Conservation (phyloP, 306 rosid species). For the Lathyrus sativus region DNA sequence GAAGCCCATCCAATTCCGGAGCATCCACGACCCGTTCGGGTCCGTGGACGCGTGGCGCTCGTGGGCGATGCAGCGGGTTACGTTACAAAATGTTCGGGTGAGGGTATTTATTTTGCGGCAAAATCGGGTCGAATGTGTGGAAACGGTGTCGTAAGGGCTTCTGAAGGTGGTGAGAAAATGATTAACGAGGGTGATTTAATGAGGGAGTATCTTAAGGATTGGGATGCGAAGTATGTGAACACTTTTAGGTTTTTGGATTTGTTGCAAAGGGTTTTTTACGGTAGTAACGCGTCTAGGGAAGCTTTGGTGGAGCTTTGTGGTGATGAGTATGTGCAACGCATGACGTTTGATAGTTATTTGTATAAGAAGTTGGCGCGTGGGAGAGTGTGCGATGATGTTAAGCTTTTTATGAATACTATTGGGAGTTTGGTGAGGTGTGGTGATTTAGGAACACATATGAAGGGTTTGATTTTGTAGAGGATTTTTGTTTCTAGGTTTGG, state of each 20-base stretch:
- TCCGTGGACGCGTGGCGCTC: slow-evolving; percentile 76
- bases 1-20: slow-evolving; percentile 96
- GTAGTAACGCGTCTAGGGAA: slow-evolving; percentile 70
- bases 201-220: slow-evolving; percentile 77
- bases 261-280: slow-evolving; percentile 82
- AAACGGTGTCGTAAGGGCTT: slow-evolving; percentile 65
- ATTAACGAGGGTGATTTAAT: slow-evolving; percentile 63
- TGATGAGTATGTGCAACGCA: slow-evolving; percentile 89
- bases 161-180: slow-evolving; percentile 71
- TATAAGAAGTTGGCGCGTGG: slow-evolving; percentile 74
- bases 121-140: slow-evolving; percentile 84
- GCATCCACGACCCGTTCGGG: slow-evolving; percentile 72
- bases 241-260: slow-evolving; percentile 77
- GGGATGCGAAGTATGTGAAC: slow-evolving; percentile 62
- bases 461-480: slow-evolving; percentile 31
- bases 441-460: slow-evolving; percentile 43
- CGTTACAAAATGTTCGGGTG: slow-evolving; percentile 85
- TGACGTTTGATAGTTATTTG: slow-evolving; percentile 87
- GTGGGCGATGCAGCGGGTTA: slow-evolving; percentile 93
- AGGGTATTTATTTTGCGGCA: slow-evolving; percentile 85
- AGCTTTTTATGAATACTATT: slow-evolving; percentile 57
- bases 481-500: not conserved
- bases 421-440: slow-evolving; percentile 73
- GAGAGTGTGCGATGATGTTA: slow-evolving; percentile 60
- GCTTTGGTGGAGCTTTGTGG: slow-evolving; percentile 95